Conservation (phyloP, 169 alveolate species). For the Theileria sp. region DNA sequence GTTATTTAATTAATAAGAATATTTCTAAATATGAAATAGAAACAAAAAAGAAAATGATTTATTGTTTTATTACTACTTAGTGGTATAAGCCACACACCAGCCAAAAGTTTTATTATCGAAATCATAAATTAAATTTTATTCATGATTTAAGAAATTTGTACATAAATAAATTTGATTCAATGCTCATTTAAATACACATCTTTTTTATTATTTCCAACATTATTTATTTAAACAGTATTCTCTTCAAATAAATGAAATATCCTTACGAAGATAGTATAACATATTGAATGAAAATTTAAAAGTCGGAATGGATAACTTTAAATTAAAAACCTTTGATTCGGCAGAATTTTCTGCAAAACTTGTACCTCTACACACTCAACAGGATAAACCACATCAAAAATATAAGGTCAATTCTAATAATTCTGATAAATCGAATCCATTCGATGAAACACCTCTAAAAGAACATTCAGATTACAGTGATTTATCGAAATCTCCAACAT, state of each 20-base stretch:
- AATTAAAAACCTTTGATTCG: constrained; percentile 6
- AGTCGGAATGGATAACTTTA: not conserved
- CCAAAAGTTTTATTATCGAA: not conserved
- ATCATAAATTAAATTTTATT: not conserved
- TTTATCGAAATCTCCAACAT: not conserved
- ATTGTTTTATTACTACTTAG: not conserved
- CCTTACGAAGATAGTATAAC: not conserved
- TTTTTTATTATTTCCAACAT: not conserved
- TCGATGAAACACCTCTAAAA: not conserved
- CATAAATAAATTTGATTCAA: not conserved
- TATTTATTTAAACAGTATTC: no score
- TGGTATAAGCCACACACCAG: not conserved
- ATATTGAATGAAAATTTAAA: not conserved
- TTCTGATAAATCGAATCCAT: not conserved
- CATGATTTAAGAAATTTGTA: not conserved
- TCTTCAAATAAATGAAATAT: not conserved
- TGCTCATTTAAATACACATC: not conserved
- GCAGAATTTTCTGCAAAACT: constrained; percentile 28
- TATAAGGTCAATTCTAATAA: not conserved
- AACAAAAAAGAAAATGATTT: not conserved
- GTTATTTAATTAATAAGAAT: not conserved
- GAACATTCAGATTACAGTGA: not conserved
- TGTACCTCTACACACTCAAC: constrained; percentile 21
- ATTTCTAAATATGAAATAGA: not conserved
- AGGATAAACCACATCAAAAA: not conserved